Evolutionary conservation across 176 grass and related monocot species (phyloP), one percentile per base, ranked within the genome.

Genomic region (Dactylis glomerata): DNA sequence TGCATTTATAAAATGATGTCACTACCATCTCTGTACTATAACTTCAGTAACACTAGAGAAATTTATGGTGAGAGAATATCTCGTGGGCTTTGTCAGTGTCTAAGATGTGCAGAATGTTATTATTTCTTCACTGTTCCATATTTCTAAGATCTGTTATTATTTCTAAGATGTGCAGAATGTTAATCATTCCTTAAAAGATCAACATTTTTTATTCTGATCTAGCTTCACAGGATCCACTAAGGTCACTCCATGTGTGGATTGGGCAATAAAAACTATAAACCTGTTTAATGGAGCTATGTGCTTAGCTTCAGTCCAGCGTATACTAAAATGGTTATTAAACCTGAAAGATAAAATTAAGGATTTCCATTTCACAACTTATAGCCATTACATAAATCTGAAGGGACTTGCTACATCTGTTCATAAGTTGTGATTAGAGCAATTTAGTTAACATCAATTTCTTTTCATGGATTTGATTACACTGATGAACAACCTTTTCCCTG

Each of bases 151-250:
- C n/a, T n/a, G n/a, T n/a, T n/a, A n/a, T n/a, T n/a, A n/a, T n/a
- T n/a, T 46, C 16, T 61, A 46, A 32, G 30, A 64, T 13, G 58
- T 72, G 17, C 49, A 55, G n/a, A 23, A 32, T 38, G 47, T 69
- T 73, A 44, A 3, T 17, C 2, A 78, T 34, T 64, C n/a, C 14
- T 67, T 85, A 63, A 47, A 68, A 61, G 40, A 64, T 11, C 26
- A 75, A 67, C 67, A 73, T 65, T 71, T 34, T 82, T 81, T 40
- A 69, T 63, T 61, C 50, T 69, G 19, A 44, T 70, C 31, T 79
- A 70, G 9, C 2, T 51, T 42, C 11, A 86, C 23, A 64, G 16
- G 28, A 68, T 68, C 45, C 36, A 24, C 15, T 47, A 56, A 40
- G 46, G 40, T 72, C 49, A 61, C 4, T 17, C 40, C 3, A n/a